Conservation (phyloP, 2,329 filamentous ascomycete species). For the Escovopsis sp. region DNA sequence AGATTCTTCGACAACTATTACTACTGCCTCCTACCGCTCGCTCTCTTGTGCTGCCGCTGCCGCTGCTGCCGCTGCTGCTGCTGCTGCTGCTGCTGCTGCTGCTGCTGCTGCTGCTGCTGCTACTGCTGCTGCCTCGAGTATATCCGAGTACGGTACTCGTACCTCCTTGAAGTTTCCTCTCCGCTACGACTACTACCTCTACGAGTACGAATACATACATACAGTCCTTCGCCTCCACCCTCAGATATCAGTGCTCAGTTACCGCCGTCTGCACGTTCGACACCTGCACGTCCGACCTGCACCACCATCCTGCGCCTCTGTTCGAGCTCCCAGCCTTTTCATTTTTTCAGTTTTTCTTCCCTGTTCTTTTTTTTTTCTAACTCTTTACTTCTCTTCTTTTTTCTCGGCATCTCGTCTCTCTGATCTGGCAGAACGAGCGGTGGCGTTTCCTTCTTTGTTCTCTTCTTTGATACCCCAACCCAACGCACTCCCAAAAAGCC, state of each 20-base stretch:
- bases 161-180: too few species aligned
- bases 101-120: conserved; percentile 1
- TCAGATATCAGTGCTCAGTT: too few species aligned
- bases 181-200: too few species aligned
- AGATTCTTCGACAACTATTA: too few species aligned
- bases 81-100: not conserved
- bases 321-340: not conserved
- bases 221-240: too few species aligned
- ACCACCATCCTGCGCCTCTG: not conserved
- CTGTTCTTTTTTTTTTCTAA: not conserved
- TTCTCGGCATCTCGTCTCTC: not conserved
- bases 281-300: not conserved
- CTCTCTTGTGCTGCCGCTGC: not conserved
- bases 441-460: not conserved
- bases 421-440: not conserved
- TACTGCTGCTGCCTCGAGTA: not conserved
- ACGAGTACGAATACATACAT: too few species aligned
- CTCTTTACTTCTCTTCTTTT: too few species aligned
- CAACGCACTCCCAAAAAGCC: not conserved
- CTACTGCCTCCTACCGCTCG: too few species aligned
- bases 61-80: conserved; percentile 1
- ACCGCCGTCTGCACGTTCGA: not conserved
- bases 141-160: too few species aligned
- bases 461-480: not conserved
- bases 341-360: not conserved